Conservation (phyloP, 2,329 filamentous ascomycete genomes). For the Sclerotinia sclerotiorum region DNA sequence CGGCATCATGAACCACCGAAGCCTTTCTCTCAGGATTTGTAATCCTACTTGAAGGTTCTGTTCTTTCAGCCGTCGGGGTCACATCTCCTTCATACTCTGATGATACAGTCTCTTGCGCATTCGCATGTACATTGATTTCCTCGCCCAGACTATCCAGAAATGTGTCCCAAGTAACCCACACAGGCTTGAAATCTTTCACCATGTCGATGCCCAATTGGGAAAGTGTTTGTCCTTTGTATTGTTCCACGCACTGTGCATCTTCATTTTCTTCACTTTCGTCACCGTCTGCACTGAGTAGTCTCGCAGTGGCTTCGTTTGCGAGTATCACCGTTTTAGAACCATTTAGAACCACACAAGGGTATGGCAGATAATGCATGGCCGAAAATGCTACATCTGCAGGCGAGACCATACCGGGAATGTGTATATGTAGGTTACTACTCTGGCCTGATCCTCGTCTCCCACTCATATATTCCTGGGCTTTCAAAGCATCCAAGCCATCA, state of each 20-base stretch:
- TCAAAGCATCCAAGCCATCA: constrained; percentile 36
- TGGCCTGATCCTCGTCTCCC: constrained; percentile 24
- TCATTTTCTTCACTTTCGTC: constrained; percentile 42
- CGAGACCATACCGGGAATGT: constrained; percentile 48
- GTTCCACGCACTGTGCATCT: constrained; percentile 51
- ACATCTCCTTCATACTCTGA: constrained; percentile 32
- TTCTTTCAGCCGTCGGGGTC: constrained; percentile 43
- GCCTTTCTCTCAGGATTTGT: constrained; percentile 35
- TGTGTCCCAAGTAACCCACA: constrained; percentile 59
- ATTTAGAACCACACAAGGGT: constrained; percentile 68
- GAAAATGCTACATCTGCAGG: constrained; percentile 61
- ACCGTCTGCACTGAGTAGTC: constrained; percentile 61
- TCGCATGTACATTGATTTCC: constrained; percentile 28
- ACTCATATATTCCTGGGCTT: constrained; percentile 29
- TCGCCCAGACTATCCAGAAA: constrained; percentile 55
- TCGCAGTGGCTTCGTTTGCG: constrained; percentile 74
- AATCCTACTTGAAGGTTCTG: constrained; percentile 27
- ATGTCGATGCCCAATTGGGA: constrained; percentile 72
- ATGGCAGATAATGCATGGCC: constrained; percentile 71
- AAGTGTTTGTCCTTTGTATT: constrained; percentile 63
- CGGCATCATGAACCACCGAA: constrained; percentile 56
- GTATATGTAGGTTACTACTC: constrained; percentile 29
- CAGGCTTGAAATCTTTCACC: constrained; percentile 62
- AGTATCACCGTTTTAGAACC: constrained; percentile 67
- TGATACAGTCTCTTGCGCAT: constrained; percentile 16